Conservation (phyloP, 1,139 yeast species). For the Yamadazyma buinensis region DNA sequence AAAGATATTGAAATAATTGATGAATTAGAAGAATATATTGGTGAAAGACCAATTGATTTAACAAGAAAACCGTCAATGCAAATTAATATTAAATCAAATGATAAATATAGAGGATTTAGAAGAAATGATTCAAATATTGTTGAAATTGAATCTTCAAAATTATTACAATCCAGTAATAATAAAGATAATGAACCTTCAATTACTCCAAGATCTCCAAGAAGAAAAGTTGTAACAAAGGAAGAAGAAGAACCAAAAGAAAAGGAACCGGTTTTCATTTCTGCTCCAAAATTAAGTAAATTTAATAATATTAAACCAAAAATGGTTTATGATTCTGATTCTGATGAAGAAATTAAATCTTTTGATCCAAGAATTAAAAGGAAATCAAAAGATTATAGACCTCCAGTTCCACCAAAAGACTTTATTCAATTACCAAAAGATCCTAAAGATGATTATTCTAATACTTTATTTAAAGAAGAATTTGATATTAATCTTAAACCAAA, state of each 20-base stretch:
- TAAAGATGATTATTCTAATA: not conserved
- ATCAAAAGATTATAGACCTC: slow-evolving; percentile 8
- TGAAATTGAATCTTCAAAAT: slow-evolving; percentile 9
- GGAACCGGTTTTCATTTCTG: slow-evolving; percentile 10
- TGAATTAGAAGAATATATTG: slow-evolving; percentile 8
- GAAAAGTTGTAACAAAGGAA: slow-evolving; percentile 1
- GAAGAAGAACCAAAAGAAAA: slow-evolving; percentile 2
- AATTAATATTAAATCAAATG: slow-evolving; percentile 17
- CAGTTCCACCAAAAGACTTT: slow-evolving; percentile 6
- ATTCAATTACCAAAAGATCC: slow-evolving; percentile 3
- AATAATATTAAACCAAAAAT: slow-evolving; percentile 15
- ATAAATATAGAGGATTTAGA: slow-evolving; percentile 45
- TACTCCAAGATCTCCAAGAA: slow-evolving; percentile 16
- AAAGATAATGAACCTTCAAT: slow-evolving; percentile 6
- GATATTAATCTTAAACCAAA: slow-evolving; percentile 13
- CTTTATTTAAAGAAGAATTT: slow-evolving; percentile 2
- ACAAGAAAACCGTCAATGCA: slow-evolving; percentile 14
- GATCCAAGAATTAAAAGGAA: slow-evolving; percentile 19
- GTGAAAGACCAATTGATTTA: slow-evolving; percentile 13
- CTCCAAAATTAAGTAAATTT: slow-evolving; percentile 13
- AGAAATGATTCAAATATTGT: slow-evolving; percentile 28
- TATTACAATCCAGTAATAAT: not conserved
- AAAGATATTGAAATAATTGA: slow-evolving; percentile 6
- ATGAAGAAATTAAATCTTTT: slow-evolving; percentile 16
- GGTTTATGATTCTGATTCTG: slow-evolving; percentile 18